Conservation (phyloP, 495 filamentous ascomycete genomes). For the Umbilicaria muhlenbergii region DNA sequence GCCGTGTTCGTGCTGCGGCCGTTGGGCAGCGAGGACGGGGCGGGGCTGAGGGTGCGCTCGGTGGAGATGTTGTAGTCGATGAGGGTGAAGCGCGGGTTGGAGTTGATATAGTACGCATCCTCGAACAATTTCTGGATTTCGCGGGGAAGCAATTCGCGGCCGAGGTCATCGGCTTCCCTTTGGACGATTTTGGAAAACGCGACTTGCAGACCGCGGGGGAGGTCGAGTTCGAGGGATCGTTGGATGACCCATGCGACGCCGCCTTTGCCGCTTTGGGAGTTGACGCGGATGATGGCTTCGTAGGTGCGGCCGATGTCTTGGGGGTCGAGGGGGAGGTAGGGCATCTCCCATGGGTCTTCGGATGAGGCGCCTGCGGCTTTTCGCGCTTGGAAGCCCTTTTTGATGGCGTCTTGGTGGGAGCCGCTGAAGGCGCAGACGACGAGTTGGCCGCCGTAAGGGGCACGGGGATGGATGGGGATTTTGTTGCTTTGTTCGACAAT, state of each 20-base stretch:
- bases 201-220: constrained; percentile 83
- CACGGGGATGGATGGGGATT: constrained; percentile 79
- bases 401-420: constrained; percentile 94
- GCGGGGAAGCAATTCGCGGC: constrained; percentile 62
- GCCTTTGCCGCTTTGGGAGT: constrained; percentile 90
- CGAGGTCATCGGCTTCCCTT: constrained; percentile 51
- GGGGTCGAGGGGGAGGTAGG: constrained; percentile 88
- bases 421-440: constrained; percentile 84
- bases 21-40: constrained; percentile 36
- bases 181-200: constrained; percentile 86
- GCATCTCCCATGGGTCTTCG: constrained; percentile 54
- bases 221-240: constrained; percentile 73
- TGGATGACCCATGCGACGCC: constrained; percentile 92
- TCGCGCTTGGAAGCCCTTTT: constrained; percentile 79
- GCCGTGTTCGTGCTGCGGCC: constrained; percentile 38
- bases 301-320: constrained; percentile 90
- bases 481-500: constrained; percentile 86
- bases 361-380: constrained; percentile 39
- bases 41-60: constrained; percentile 67
- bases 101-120: constrained; percentile 65
- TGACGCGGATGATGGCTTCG: constrained; percentile 95
- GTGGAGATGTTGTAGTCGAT: constrained; percentile 86
- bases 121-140: constrained; percentile 86
- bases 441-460: constrained; percentile 79
- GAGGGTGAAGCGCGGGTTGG: constrained; percentile 68